phyloP scores from a whole-genome alignment of 106 monocot species.

The Alisma plantagoaquatica region DNA sequence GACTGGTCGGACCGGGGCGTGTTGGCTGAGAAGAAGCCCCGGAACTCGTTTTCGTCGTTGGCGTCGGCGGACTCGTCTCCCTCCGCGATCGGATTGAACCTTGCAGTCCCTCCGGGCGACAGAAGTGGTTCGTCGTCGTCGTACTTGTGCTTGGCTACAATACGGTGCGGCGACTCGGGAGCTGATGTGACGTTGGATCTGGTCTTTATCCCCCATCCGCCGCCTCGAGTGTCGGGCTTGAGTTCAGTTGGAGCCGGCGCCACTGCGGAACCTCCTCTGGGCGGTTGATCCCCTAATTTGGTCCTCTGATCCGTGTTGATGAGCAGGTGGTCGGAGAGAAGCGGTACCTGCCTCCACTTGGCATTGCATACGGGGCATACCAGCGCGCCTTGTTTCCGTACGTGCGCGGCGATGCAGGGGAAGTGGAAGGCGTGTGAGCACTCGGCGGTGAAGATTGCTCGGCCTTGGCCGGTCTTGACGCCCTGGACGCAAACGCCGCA shows the following conservation, averaged over 20 bases:
- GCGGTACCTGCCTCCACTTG: constrained; percentile 54
- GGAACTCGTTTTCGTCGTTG: no score
- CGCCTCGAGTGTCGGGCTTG: background rate
- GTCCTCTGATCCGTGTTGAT: no score
- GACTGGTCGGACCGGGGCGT: no score
- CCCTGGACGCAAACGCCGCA: constrained; percentile 73
- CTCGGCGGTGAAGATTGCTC: constrained; percentile 81
- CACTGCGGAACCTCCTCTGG: no score
- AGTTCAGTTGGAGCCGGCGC: no score
- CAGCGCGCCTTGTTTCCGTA: constrained; percentile 19
- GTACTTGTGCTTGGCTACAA: no score
- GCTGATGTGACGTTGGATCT: no score
- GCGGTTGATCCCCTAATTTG: no score
- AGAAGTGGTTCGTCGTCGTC: constrained; percentile 84
- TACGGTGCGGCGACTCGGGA: no score
- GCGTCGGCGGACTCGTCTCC: constrained; percentile 38
- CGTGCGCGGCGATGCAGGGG: constrained; percentile 68
- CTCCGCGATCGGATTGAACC: constrained; percentile 83
- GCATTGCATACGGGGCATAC: constrained; percentile 77
- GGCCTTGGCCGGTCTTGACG: constrained; percentile 32
- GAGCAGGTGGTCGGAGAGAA: constrained; percentile 27
- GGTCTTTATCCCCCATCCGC: background rate
- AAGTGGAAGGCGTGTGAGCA: constrained; percentile 94
- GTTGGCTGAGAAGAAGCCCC: no score
- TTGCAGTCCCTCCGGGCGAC: constrained; percentile 5